phyloP scores from a whole-genome alignment of 176 grass and related monocot species.

The Microstegium vimineum region DNA sequence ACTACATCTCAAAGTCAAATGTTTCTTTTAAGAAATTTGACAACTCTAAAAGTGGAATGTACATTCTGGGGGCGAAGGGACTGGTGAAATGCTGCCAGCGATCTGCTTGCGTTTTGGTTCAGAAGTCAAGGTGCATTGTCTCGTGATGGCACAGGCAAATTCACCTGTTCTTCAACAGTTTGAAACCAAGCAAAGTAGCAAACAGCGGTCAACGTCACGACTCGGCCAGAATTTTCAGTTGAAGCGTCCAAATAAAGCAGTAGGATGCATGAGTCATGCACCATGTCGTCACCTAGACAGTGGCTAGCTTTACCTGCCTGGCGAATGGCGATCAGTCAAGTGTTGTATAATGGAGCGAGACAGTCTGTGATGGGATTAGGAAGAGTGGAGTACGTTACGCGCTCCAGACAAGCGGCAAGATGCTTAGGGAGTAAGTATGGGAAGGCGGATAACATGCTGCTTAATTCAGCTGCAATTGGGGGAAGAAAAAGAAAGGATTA shows the following conservation, averaged over 20 bases:
- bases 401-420: conserved; percentile 26
- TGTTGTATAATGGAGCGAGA: neutral
- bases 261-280: no score
- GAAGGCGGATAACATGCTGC: conserved; percentile 1
- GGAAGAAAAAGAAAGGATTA: conserved; percentile 25
- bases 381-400: neutral
- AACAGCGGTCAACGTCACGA: neutral
- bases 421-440: conserved; percentile 34
- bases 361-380: neutral
- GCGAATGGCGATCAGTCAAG: neutral
- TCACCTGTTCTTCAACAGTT: neutral
- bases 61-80: no score
- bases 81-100: neutral
- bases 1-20: no score
- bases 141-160: neutral
- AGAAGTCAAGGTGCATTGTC: neutral
- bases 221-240: neutral
- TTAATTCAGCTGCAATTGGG: neutral
- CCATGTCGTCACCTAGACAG: neutral
- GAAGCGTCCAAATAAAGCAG: neutral
- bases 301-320: neutral
- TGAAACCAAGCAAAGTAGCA: neutral
- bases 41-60: no score
- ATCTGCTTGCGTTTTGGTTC: neutral
- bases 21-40: no score